Percentiles rank a stretch among this genome's conserved stretches.
These are phyloP conservation scores for Pharnaceum exiguum DNA, from an alignment of 148 eudicot genomes.

Conservation along the genomic window DNA sequence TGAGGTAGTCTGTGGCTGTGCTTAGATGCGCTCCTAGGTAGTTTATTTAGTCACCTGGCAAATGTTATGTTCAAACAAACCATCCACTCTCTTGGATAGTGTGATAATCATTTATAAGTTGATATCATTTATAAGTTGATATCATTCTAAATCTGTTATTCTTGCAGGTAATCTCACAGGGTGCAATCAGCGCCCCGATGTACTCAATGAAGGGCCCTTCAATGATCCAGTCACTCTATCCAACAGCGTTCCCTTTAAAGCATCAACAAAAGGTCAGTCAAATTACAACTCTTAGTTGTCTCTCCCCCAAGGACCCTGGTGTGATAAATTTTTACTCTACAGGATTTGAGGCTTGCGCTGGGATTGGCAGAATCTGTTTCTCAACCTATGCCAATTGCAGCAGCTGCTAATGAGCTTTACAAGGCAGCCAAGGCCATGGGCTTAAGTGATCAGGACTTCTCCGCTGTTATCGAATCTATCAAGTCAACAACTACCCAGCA, in stretches of 20 bases:
- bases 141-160: background rate
- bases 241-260: conserved; percentile 90
- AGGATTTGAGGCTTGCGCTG: conserved; percentile 91
- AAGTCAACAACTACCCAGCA: conserved; percentile 43
- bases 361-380: conserved; percentile 92
- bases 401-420: conserved; percentile 89
- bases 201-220: conserved; percentile 86
- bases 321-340: too few species aligned
- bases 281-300: background rate
- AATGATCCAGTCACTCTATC: conserved; percentile 77
- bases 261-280: conserved; percentile 89
- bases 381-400: conserved; percentile 84
- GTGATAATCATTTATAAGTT: too few species aligned
- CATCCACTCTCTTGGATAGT: too few species aligned
- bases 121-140: too few species aligned
- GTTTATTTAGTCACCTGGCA: too few species aligned
- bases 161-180: conserved; percentile 82
- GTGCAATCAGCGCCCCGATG: conserved; percentile 96
- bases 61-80: too few species aligned
- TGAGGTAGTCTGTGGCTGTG: too few species aligned
- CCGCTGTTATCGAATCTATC: conserved; percentile 90
- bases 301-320: background rate
- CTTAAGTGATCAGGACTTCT: conserved; percentile 79
- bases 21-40: too few species aligned
- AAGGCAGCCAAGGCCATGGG: conserved; percentile 79